A percentile compares a stretch with the other conserved stretches of the same genome.
phyloP scores from a whole-genome alignment of 2,329 filamentous ascomycete species.

The Aspergillus texensis region DNA sequence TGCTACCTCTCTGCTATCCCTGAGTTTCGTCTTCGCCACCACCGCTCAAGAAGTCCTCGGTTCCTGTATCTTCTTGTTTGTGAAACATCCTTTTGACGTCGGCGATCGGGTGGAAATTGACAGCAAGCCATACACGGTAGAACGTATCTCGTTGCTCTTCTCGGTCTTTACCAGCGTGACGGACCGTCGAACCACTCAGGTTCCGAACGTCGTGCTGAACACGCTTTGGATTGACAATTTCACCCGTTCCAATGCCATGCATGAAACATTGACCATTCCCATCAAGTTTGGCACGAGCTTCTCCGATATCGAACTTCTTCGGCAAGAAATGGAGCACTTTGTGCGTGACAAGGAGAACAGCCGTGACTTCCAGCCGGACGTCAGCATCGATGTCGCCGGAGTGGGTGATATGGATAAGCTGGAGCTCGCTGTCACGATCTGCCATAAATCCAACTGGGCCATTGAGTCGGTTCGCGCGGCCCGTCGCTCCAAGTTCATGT shows the following conservation, averaged over 20 bases:
- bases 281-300: constrained; percentile 86
- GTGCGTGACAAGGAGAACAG: constrained; percentile 81
- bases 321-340: constrained; percentile 81
- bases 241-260: constrained; percentile 87
- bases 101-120: constrained; percentile 88
- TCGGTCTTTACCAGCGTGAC: constrained; percentile 85
- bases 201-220: constrained; percentile 92
- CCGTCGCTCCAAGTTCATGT: constrained; percentile 94
- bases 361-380: constrained; percentile 86
- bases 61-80: constrained; percentile 97
- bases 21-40: constrained; percentile 95
- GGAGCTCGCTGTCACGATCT: constrained; percentile 77
- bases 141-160: constrained; percentile 92
- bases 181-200: constrained; percentile 76
- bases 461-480: constrained; percentile 80
- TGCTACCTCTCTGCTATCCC: constrained; percentile 85
- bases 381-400: constrained; percentile 75
- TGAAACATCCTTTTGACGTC: constrained; percentile 97
- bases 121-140: constrained; percentile 72
- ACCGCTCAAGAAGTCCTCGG: constrained; percentile 95
- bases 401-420: constrained; percentile 88
- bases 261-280: constrained; percentile 76
- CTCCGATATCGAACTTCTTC: constrained; percentile 84
- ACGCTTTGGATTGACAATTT: constrained; percentile 95
- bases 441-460: constrained; percentile 91